Conservation (phyloP, 225 moss, liverwort and hornwort species). For the Polytrichum commune region DNA sequence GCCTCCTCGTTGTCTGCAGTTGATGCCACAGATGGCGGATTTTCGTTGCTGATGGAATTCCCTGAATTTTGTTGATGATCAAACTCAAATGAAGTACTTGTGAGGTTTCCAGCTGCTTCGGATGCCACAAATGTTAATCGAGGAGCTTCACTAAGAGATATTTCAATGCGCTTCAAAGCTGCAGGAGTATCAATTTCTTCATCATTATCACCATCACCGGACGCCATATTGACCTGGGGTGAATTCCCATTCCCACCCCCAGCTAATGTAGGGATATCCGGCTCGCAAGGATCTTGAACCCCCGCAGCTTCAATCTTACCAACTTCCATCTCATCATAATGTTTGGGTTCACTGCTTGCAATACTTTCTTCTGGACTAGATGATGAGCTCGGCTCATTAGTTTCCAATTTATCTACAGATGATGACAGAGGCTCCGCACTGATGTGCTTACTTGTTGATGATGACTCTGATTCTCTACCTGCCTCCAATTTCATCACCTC, state of each 20-base stretch:
- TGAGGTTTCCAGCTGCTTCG: conserved; percentile 37
- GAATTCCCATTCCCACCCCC: conserved; percentile 6
- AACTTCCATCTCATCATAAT: conserved; percentile 17
- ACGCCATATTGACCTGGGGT: conserved; percentile 9
- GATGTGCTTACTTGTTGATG: neutral
- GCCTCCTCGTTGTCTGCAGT: conserved; percentile 27
- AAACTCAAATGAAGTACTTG: conserved; percentile 44
- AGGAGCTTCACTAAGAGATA: conserved; percentile 43
- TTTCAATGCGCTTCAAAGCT: conserved; percentile 33
- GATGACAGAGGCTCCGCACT: neutral
- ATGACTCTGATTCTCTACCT: neutral
- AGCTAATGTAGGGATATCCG: conserved; percentile 6
- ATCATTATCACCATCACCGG: conserved; percentile 11
- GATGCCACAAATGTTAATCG: conserved; percentile 60
- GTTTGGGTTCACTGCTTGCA: neutral
- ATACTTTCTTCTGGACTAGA: neutral
- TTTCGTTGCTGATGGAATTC: conserved; percentile 10
- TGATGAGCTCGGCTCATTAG: neutral
- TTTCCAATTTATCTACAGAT: neutral
- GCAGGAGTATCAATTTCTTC: conserved; percentile 6
- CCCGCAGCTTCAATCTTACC: neutral
- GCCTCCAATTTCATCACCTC: neutral
- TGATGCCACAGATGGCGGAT: conserved; percentile 17
- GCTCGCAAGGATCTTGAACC: conserved; percentile 4
- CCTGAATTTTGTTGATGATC: neutral